Conservation (phyloP, 805 yeast species). For the Maudiozyma barnettii region DNA sequence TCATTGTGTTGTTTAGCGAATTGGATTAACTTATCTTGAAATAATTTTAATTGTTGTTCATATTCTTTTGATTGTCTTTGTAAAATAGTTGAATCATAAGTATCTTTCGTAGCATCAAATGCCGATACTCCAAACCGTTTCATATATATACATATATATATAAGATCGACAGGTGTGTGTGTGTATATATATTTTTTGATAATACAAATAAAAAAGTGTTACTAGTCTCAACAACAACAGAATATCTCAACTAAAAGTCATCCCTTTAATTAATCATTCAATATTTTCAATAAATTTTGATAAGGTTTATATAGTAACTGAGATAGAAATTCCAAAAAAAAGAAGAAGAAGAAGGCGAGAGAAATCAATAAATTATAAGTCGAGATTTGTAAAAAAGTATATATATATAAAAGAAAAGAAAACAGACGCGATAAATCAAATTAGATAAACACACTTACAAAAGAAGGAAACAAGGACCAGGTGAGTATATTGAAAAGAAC, state of each 20-base stretch:
- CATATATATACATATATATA: conserved; percentile 27
- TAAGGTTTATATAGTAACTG: too few relatives aligned
- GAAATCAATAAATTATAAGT: neutral
- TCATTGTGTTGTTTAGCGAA: conserved; percentile 65
- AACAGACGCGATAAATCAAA: too few relatives aligned
- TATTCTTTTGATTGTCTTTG: conserved; percentile 52
- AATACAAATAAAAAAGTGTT: too few relatives aligned
- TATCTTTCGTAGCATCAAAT: conserved; percentile 26
- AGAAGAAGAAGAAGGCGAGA: neutral
- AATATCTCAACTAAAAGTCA: too few relatives aligned
- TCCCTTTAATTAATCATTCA: too few relatives aligned
- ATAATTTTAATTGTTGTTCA: conserved; percentile 61
- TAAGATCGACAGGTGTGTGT: too few relatives aligned
- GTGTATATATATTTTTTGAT: too few relatives aligned
- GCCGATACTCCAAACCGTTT: conserved; percentile 40
- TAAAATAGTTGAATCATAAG: conserved; percentile 14
- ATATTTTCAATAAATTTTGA: too few relatives aligned
- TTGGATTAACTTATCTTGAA: conserved; percentile 65
- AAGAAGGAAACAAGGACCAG: neutral
- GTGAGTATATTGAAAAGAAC: neutral
- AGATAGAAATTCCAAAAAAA: neutral
- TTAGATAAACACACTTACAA: too few relatives aligned
- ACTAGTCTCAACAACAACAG: too few relatives aligned
- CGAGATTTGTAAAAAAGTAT: too few relatives aligned
- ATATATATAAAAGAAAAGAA: too few relatives aligned